These are phyloP conservation scores for Ballota nigra DNA, from an alignment of 257 asterid genomes.

Conservation along the genomic window DNA sequence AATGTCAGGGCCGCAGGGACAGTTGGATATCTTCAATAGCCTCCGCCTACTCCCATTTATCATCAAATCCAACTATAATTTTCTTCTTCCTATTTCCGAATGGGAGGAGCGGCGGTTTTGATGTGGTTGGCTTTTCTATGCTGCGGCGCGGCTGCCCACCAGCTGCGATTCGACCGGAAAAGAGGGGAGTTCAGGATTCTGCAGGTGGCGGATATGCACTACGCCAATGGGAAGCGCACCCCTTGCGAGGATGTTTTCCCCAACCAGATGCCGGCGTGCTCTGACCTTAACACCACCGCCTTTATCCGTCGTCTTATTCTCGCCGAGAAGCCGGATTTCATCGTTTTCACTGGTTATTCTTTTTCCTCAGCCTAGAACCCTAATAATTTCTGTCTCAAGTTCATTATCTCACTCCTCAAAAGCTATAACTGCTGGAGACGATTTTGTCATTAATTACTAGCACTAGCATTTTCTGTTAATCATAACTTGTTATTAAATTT, in stretches of 20 bases:
- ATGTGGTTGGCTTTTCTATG: slow-evolving; percentile 28
- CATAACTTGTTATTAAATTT: not conserved
- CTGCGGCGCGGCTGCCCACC: slow-evolving; percentile 26
- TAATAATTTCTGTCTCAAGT: not conserved
- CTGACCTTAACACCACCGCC: slow-evolving; percentile 90
- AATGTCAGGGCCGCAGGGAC: slow-evolving; percentile 22
- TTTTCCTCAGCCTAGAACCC: not conserved
- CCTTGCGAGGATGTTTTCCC: slow-evolving; percentile 72
- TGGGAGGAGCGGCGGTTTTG: slow-evolving; percentile 13
- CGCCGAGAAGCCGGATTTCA: slow-evolving; percentile 77
- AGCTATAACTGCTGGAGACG: too few relatives aligned
- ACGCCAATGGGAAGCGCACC: slow-evolving; percentile 62
- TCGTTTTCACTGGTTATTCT: slow-evolving; percentile 73
- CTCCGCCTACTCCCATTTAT: not conserved
- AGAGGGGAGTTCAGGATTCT: slow-evolving; percentile 78
- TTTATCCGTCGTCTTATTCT: slow-evolving; percentile 65
- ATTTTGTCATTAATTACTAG: too few relatives aligned
- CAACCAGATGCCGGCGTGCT: slow-evolving; percentile 54
- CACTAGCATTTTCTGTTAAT: not conserved
- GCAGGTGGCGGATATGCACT: slow-evolving; percentile 98
- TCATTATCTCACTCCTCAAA: not conserved
- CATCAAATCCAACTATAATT: too few relatives aligned
- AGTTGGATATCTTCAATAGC: slow-evolving; percentile 21
- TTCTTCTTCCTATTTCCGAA: not conserved
- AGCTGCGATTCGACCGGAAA: slow-evolving; percentile 53